Evolutionary conservation across 768 basidiomycete genomes (phyloP), one percentile per base, ranked within the genome.

Genomic region (Steccherinum ochraceum): DNA sequence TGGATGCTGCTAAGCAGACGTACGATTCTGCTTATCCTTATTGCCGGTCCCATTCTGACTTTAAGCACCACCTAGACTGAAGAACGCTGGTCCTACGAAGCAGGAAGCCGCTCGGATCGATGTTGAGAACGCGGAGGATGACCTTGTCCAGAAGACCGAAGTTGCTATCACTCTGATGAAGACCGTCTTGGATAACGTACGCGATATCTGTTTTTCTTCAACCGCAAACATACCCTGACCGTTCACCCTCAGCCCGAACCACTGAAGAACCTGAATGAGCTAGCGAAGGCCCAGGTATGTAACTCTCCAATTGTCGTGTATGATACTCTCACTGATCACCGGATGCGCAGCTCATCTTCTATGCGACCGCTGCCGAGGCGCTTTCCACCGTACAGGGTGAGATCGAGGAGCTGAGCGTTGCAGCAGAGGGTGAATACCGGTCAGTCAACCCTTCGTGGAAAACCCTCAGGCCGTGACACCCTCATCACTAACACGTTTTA

Each of bases 141-240:
- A 94, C 67, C 80, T 98, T 25, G 96, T 98, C 4, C 93, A 94
- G 66, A 93, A 92, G 76, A 99, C 96, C 20, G 96, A 99, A 67
- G 88, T 94, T 24, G 95, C 94, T 1, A 96, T 96, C 60, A 89
- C 88, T 2, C 78, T 93, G 41, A 95, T 96, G 93, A 95, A 95
- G 76, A 87, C 90, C n/a, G 95, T 98, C 13, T 77, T 99, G 35
- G 95, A 98, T 61, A 97, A 97, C 69, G 94, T 96, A 56, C 49
- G 88, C 74, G 5, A 11, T 13, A 12, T 2, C 19, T 20, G 40
- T 51, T 49, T 5, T 3, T 35, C 23, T 10, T 3, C 24, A n/a
- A 2, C n/a, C 46, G 30, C 43, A 50, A 40, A 11, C 5, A 39
- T 7, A 43, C 24, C n/a, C n/a, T 57, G 42, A 54, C 26, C 46